phyloP scores from a whole-genome alignment of 306 rosid species.

The Cucurbita ficifolia region DNA sequence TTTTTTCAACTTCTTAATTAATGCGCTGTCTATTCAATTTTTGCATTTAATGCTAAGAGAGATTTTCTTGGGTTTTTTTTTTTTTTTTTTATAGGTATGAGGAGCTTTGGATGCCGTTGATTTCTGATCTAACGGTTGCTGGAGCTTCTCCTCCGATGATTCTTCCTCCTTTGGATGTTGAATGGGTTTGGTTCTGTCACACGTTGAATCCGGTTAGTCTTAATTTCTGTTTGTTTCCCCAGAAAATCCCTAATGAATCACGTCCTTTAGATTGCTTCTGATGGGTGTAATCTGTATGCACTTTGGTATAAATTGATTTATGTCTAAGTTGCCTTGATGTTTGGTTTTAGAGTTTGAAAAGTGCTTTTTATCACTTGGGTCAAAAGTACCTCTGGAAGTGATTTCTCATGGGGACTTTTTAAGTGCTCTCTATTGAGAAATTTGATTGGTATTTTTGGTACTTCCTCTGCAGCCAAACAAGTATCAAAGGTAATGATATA shows the following conservation, averaged over 20 bases:
- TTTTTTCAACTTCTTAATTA: background rate
- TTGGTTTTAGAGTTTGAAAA: too few relatives aligned
- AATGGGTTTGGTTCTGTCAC: conserved; percentile 98
- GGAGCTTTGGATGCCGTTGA: conserved; percentile 88
- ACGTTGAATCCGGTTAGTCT: conserved; percentile 40
- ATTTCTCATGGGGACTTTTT: background rate
- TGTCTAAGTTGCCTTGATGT: too few relatives aligned
- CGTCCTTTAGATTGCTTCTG: background rate
- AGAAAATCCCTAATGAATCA: background rate
- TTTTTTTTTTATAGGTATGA: conserved; percentile 32
- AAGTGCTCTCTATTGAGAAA: background rate
- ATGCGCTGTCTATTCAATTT: background rate
- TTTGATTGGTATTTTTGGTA: background rate
- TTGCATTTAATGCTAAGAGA: conserved; percentile 8
- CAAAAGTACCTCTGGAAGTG: background rate
- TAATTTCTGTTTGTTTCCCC: background rate
- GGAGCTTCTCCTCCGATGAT: conserved; percentile 34
- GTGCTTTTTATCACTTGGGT: background rate
- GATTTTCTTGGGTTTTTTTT: background rate
- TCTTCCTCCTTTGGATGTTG: conserved; percentile 69
- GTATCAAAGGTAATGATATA: background rate
- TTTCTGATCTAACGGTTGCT: conserved; percentile 46
- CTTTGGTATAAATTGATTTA: background rate
- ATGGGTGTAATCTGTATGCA: background rate
- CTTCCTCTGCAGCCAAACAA: conserved; percentile 1